Conservation (phyloP, 1,284 basidiomycete species). For the Cutaneotrichosporon cutaneum region DNA sequence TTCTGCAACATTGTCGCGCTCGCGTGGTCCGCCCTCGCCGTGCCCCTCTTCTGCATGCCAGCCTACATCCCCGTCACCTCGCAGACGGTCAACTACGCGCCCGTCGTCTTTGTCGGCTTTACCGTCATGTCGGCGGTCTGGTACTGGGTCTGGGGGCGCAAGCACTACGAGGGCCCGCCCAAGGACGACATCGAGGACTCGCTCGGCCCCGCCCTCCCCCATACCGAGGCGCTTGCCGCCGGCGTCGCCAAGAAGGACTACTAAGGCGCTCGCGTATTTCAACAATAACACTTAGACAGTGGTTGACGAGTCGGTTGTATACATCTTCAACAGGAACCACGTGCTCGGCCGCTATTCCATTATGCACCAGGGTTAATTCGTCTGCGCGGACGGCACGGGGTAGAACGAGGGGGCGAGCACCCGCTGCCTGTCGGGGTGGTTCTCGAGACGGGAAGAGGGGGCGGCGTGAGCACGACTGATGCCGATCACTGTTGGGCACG, state of each 20-base stretch:
- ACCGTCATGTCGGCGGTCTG: slow-evolving; percentile 59
- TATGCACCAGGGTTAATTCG: slow-evolving; percentile 1
- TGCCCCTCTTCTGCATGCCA: slow-evolving; percentile 27
- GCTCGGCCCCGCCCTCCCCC: not conserved
- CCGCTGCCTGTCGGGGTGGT: too few species aligned
- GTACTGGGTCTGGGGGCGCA: slow-evolving; percentile 57
- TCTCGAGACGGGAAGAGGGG: too few species aligned
- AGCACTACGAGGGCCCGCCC: slow-evolving; percentile 42
- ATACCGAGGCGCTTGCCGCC: not conserved
- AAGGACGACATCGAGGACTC: slow-evolving; percentile 9
- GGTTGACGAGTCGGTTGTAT: not conserved
- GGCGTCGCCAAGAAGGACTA: not conserved
- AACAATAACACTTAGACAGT: not conserved
- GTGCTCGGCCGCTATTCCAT: not conserved
- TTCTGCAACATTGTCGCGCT: slow-evolving; percentile 39
- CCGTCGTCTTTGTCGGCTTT: slow-evolving; percentile 64
- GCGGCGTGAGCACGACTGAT: too few species aligned
- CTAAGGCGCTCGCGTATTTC: not conserved
- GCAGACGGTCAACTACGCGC: slow-evolving; percentile 54
- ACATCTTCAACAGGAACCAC: not conserved
- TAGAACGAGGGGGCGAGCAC: too few species aligned
- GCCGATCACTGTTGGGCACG: too few species aligned
- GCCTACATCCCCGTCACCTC: slow-evolving; percentile 36
- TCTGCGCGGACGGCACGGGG: too few species aligned
- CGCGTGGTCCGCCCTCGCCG: slow-evolving; percentile 20